phyloP scores from a whole-genome alignment of 768 basidiomycete species.

The Termitomyces sp. region DNA sequence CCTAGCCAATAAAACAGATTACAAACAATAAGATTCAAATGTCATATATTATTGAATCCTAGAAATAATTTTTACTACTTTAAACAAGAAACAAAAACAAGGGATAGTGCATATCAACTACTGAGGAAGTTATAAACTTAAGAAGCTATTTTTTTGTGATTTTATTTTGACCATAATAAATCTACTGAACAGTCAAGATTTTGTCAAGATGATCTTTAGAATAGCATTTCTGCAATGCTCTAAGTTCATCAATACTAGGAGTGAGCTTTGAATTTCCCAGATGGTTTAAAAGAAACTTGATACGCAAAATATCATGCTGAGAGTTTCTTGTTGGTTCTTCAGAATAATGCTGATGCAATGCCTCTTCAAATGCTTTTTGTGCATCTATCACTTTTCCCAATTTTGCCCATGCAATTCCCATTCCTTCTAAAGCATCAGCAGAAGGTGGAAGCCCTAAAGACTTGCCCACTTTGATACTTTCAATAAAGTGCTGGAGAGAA shows the following conservation, averaged over 20 bases:
- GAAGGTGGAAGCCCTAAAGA: not conserved
- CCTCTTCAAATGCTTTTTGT: not conserved
- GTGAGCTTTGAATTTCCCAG: not conserved
- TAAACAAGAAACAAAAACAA: too few species aligned
- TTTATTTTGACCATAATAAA: not conserved
- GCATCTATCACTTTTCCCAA: not conserved
- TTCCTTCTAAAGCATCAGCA: not conserved
- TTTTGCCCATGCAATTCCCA: constrained; percentile 5
- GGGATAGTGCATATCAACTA: not conserved
- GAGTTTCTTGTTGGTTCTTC: not conserved
- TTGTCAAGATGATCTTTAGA: not conserved
- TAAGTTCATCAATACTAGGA: not conserved
- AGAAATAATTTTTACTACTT: too few species aligned
- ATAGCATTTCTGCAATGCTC: not conserved
- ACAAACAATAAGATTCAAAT: too few species aligned
- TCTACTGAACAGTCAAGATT: not conserved
- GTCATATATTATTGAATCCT: too few species aligned
- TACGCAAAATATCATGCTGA: not conserved
- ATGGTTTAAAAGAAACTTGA: not conserved
- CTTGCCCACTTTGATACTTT: not conserved
- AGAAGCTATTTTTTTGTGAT: not conserved
- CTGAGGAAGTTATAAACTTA: not conserved
- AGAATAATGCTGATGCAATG: not conserved
- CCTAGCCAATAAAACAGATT: too few species aligned
- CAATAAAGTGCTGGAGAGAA: not conserved